Conservation (phyloP, 768 basidiomycete genomes). For the Dacryopinax spathularia region DNA sequence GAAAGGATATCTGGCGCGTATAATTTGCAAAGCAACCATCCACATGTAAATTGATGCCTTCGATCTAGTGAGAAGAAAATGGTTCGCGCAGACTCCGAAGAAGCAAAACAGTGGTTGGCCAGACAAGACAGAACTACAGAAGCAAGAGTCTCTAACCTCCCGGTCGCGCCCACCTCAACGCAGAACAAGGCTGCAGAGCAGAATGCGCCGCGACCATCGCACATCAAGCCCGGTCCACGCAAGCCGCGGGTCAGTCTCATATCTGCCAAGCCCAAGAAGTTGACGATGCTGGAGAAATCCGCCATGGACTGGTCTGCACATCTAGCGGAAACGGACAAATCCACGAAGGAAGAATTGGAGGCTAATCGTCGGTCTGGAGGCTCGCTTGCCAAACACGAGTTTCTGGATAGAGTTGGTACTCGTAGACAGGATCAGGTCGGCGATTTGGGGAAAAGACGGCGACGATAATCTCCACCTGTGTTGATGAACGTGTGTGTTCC, state of each 20-base stretch:
- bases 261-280: constrained; percentile 47
- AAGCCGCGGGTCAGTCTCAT: constrained; percentile 34
- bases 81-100: constrained; percentile 55
- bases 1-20: constrained; percentile 56
- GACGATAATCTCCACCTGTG: too few relatives aligned
- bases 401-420: constrained; percentile 59
- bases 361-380: constrained; percentile 51
- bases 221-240: constrained; percentile 52
- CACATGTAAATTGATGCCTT: constrained; percentile 1
- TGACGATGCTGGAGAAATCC: constrained; percentile 74
- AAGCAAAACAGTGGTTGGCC: constrained; percentile 64
- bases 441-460: constrained; percentile 41
- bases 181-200: constrained; percentile 1
- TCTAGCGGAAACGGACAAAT: constrained; percentile 28
- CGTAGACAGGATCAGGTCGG: constrained; percentile 54
- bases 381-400: constrained; percentile 75
- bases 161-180: constrained; percentile 9
- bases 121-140: too few relatives aligned
- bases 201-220: neutral
- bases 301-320: constrained; percentile 76
- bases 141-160: constrained; percentile 28
- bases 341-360: constrained; percentile 55
- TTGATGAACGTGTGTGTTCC: constrained; percentile 7
- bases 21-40: constrained; percentile 6
- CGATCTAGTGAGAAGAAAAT: neutral